Percentiles rank a stretch among this genome's conserved stretches.
These are phyloP conservation scores for Halophytophthora batemanensis DNA, from an alignment of 352 stramenopile genomes.

Conservation along the genomic window DNA sequence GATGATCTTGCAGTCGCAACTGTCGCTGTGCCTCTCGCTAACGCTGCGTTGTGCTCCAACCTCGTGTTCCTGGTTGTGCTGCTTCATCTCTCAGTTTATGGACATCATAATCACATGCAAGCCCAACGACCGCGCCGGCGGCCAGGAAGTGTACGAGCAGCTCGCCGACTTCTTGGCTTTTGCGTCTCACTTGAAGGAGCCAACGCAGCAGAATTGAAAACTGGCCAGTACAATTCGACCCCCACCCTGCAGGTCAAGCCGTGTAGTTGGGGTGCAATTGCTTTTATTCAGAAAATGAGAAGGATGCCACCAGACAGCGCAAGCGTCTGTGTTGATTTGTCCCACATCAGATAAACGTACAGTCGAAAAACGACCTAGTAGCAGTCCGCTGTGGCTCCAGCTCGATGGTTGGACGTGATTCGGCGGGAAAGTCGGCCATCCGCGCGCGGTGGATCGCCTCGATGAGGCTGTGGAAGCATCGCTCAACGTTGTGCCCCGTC, in stretches of 20 bases:
- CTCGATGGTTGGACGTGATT: slow-evolving; percentile 29
- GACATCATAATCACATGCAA: slow-evolving; percentile 51
- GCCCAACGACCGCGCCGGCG: slow-evolving; percentile 37
- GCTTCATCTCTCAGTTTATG: slow-evolving; percentile 25
- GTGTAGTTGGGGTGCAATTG: too few relatives aligned
- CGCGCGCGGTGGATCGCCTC: slow-evolving; percentile 48
- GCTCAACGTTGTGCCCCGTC: slow-evolving; percentile 60
- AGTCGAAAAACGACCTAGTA: slow-evolving; percentile 41
- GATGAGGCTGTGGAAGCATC: slow-evolving; percentile 61
- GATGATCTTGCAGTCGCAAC: background rate
- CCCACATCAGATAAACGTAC: slow-evolving; percentile 31
- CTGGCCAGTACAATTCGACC: too few relatives aligned
- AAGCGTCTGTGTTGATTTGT: background rate
- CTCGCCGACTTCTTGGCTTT: slow-evolving; percentile 48
- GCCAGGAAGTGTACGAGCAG: slow-evolving; percentile 56
- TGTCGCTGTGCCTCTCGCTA: background rate
- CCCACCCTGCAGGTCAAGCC: too few relatives aligned
- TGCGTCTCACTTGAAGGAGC: slow-evolving; percentile 21
- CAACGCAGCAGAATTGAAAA: slow-evolving; percentile 1
- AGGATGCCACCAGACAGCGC: background rate
- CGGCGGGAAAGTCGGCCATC: slow-evolving; percentile 25
- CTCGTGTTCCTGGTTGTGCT: background rate
- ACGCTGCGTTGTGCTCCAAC: background rate
- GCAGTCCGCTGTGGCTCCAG: slow-evolving; percentile 17
- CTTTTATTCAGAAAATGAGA: background rate